Conservation (phyloP, 495 filamentous ascomycete species). For the Podospora anserina region DNA sequence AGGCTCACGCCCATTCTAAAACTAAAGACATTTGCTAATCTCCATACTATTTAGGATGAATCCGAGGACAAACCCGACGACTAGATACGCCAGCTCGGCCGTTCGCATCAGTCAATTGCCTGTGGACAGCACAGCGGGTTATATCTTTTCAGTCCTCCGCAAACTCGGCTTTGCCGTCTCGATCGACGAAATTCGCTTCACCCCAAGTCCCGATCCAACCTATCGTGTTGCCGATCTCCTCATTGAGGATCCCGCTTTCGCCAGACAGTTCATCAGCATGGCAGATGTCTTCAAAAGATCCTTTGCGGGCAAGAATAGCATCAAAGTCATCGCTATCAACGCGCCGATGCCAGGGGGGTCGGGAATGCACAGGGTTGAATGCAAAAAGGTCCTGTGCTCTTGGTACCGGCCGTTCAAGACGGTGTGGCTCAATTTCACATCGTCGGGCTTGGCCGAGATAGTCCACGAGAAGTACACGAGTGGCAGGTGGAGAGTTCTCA, state of each 20-base stretch:
- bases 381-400: conserved; percentile 31
- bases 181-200: conserved; percentile 14
- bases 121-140: conserved; percentile 11
- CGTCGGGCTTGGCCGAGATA: conserved; percentile 15
- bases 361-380: conserved; percentile 28
- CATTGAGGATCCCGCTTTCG: conserved; percentile 28
- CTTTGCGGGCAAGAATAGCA: too few relatives aligned
- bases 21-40: background rate
- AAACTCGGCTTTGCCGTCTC: conserved; percentile 9
- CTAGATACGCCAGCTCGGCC: conserved; percentile 23
- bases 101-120: conserved; percentile 31
- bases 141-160: conserved; percentile 19
- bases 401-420: conserved; percentile 31
- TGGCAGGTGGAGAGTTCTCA: conserved; percentile 20
- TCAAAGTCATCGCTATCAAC: conserved; percentile 17
- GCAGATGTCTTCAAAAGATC: background rate
- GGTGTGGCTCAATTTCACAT: conserved; percentile 33
- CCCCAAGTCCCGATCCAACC: background rate
- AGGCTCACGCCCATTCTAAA: too few relatives aligned
- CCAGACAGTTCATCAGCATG: conserved; percentile 11
- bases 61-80: conserved; percentile 10
- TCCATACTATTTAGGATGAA: background rate
- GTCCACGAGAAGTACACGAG: conserved; percentile 20
- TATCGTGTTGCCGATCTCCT: conserved; percentile 22
- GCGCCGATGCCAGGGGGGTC: conserved; percentile 21